phyloP scores from a whole-genome alignment of 2,329 filamentous ascomycete species.

The Penicillium freii region DNA sequence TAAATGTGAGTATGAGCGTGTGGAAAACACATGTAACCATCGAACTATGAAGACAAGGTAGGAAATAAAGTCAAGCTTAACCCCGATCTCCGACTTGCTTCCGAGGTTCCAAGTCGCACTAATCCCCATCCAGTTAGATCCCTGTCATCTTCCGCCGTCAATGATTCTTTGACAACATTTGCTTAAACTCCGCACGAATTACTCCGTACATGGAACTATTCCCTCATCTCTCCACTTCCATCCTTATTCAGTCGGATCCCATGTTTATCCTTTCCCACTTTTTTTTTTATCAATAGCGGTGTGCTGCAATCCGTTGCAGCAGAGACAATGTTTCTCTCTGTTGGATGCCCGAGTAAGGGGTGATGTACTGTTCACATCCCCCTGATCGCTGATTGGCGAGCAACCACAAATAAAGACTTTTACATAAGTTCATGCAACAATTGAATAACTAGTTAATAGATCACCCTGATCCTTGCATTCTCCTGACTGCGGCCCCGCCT shows the following conservation, averaged over 20 bases:
- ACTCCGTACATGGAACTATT: too few species aligned
- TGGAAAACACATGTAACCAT: too few species aligned
- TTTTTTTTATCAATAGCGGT: not conserved
- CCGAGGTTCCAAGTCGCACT: not conserved
- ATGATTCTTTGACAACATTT: not conserved
- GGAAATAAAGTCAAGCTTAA: not conserved
- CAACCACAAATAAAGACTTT: not conserved
- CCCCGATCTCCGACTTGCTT: constrained; percentile 1
- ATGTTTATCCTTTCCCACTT: not conserved
- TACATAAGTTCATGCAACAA: not conserved
- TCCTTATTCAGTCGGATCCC: not conserved
- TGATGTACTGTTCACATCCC: not conserved
- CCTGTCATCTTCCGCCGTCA: not conserved
- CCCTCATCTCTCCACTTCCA: not conserved
- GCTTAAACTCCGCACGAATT: not conserved
- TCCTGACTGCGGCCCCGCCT: constrained; percentile 4
- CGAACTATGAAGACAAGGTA: too few species aligned
- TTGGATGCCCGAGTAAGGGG: constrained; percentile 1
- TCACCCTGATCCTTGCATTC: constrained; percentile 6
- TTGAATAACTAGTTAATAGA: not conserved
- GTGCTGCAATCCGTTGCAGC: not conserved
- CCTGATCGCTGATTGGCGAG: constrained; percentile 4
- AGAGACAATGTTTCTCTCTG: not conserved
- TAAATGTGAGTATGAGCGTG: too few species aligned
- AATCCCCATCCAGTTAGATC: not conserved